Conservation (phyloP, 1,139 yeast genomes). For the Keqinozyma sinolaborantium region DNA sequence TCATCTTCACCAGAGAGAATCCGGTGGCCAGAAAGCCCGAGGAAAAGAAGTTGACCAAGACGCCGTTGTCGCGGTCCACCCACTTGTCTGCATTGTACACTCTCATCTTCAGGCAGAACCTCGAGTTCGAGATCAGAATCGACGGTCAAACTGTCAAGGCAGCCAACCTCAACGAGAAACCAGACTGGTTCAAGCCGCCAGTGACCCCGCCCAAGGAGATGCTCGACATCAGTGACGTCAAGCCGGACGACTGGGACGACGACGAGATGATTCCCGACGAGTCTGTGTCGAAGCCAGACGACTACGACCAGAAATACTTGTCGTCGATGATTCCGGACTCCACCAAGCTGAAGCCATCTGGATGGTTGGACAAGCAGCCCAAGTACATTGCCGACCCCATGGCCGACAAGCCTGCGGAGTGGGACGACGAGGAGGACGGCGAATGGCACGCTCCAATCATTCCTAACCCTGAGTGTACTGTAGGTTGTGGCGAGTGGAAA, state of each 20-base stretch:
- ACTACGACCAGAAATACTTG: slow-evolving; percentile 69
- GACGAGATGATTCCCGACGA: slow-evolving; percentile 56
- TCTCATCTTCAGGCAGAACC: slow-evolving; percentile 59
- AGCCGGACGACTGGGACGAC: slow-evolving; percentile 85
- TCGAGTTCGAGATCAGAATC: slow-evolving; percentile 73
- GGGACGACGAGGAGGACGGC: slow-evolving; percentile 91
- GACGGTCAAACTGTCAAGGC: slow-evolving; percentile 72
- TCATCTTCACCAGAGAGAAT: slow-evolving; percentile 60
- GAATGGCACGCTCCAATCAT: slow-evolving; percentile 71
- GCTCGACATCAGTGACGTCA: slow-evolving; percentile 55
- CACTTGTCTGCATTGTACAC: slow-evolving; percentile 70
- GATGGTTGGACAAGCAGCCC: slow-evolving; percentile 71
- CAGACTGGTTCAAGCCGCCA: slow-evolving; percentile 54
- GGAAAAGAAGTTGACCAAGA: slow-evolving; percentile 64
- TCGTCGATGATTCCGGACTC: slow-evolving; percentile 64
- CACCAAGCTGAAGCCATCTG: slow-evolving; percentile 61
- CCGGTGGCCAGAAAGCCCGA: slow-evolving; percentile 55
- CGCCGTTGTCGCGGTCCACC: slow-evolving; percentile 64
- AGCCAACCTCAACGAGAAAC: slow-evolving; percentile 57
- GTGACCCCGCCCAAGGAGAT: slow-evolving; percentile 63
- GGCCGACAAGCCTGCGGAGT: slow-evolving; percentile 62
- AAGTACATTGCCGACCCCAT: slow-evolving; percentile 62
- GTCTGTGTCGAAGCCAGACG: slow-evolving; percentile 62
- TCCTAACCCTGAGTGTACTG: slow-evolving; percentile 67
- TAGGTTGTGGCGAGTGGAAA: slow-evolving; percentile 69